These are phyloP conservation scores for Daldinia caldariorum DNA, from an alignment of 495 filamentous ascomycete species.

Conservation along the genomic window DNA sequence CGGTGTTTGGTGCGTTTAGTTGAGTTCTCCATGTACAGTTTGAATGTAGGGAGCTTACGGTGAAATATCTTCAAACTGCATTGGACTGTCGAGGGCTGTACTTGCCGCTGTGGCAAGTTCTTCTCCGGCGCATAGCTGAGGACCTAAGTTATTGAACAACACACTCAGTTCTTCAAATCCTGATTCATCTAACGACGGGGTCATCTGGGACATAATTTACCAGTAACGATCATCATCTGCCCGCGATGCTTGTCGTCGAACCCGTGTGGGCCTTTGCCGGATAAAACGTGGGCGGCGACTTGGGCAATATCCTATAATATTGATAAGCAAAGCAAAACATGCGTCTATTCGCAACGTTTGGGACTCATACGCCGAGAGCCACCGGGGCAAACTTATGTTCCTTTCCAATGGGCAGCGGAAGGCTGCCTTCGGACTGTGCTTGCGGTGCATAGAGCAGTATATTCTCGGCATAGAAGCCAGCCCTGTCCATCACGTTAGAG, in stretches of 20 bases:
- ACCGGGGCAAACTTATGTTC: conserved; percentile 1
- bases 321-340: not conserved
- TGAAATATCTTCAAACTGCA: conserved; percentile 6
- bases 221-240: not conserved
- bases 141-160: not conserved
- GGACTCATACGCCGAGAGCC: not conserved
- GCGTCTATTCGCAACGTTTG: not conserved
- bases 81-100: not conserved
- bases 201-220: not conserved
- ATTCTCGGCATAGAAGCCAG: not conserved
- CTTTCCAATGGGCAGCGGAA: not conserved
- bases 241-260: not conserved
- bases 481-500: not conserved
- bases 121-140: conserved; percentile 7
- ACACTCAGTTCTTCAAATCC: not conserved
- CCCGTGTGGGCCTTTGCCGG: not conserved
- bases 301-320: not conserved
- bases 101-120: not conserved
- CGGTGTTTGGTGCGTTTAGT: not conserved
- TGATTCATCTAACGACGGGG: not conserved
- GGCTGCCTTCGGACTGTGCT: not conserved
- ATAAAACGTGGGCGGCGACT: not conserved
- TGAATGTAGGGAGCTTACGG: not conserved
- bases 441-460: not conserved
- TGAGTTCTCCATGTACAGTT: not conserved